phyloP scores from a whole-genome alignment of 495 filamentous ascomycete species.

The Pseudomonodictys pantanalensis region DNA sequence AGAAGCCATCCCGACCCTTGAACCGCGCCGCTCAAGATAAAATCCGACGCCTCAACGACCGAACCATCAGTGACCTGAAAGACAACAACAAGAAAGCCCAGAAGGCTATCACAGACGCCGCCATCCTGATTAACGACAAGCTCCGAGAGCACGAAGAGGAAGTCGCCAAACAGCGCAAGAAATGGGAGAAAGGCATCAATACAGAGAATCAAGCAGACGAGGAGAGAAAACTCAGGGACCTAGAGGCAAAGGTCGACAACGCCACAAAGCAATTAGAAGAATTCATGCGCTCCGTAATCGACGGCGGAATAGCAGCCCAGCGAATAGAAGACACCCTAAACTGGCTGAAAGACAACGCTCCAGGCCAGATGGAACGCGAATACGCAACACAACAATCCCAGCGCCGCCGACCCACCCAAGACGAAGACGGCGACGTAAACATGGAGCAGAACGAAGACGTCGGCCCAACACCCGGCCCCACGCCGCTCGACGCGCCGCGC shows the following conservation, averaged over 20 bases:
- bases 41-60: slow-evolving; percentile 16
- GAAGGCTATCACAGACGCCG: slow-evolving; percentile 22
- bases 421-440: slow-evolving; percentile 18
- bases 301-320: slow-evolving; percentile 31
- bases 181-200: slow-evolving; percentile 17
- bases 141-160: slow-evolving; percentile 19
- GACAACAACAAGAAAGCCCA: slow-evolving; percentile 31
- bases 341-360: slow-evolving; percentile 13
- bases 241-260: slow-evolving; percentile 34
- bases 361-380: neutral
- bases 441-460: slow-evolving; percentile 30
- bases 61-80: slow-evolving; percentile 19
- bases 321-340: slow-evolving; percentile 21
- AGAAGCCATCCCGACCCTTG: slow-evolving; percentile 38
- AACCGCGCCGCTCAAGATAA: slow-evolving; percentile 32
- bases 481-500: slow-evolving; percentile 1
- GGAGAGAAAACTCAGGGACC: slow-evolving; percentile 19
- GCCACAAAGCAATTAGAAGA: slow-evolving; percentile 43
- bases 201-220: slow-evolving; percentile 18
- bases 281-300: slow-evolving; percentile 41
- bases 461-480: slow-evolving; percentile 17
- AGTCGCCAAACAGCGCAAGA: slow-evolving; percentile 18
- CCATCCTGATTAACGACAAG: slow-evolving; percentile 39
- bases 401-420: slow-evolving; percentile 3
- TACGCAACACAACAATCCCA: slow-evolving; percentile 16